A percentile compares a stretch with the other conserved stretches of the same genome.
These are phyloP conservation scores for Neurospora intermedia DNA, from an alignment of 495 filamentous ascomycete species.

Conservation along the genomic window DNA sequence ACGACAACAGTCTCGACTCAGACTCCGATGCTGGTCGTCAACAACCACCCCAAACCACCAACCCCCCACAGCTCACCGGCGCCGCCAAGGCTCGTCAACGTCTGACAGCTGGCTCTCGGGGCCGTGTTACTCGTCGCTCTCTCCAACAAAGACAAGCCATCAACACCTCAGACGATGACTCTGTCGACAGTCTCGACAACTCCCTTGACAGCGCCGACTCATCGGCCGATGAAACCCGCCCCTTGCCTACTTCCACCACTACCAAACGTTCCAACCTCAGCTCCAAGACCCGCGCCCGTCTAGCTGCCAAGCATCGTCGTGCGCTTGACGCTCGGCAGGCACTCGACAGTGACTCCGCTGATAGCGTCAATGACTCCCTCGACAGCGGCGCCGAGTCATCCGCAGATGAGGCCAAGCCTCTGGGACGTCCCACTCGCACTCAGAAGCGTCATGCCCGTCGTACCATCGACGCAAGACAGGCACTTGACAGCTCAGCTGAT, in stretches of 20 bases:
- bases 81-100: not conserved
- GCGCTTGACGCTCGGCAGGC: not conserved
- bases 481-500: not conserved
- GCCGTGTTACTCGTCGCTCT: not conserved
- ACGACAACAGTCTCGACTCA: not conserved
- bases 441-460: not conserved
- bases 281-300: not conserved
- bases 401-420: not conserved
- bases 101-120: not conserved
- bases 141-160: not conserved
- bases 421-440: not conserved
- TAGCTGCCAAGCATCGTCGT: not conserved
- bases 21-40: not conserved
- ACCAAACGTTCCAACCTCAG: not conserved
- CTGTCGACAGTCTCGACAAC: not conserved
- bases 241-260: not conserved
- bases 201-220: not conserved
- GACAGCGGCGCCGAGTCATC: not conserved
- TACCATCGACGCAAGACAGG: not conserved
- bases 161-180: not conserved
- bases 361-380: not conserved
- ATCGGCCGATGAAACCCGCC: not conserved
- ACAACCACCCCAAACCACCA: not conserved
- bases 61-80: not conserved
- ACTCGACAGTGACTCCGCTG: not conserved